A percentile compares a stretch with the other conserved stretches of the same genome.
phyloP scores from a whole-genome alignment of 192 early-diverging fungal species.

The Entomortierella chlamydospora region DNA sequence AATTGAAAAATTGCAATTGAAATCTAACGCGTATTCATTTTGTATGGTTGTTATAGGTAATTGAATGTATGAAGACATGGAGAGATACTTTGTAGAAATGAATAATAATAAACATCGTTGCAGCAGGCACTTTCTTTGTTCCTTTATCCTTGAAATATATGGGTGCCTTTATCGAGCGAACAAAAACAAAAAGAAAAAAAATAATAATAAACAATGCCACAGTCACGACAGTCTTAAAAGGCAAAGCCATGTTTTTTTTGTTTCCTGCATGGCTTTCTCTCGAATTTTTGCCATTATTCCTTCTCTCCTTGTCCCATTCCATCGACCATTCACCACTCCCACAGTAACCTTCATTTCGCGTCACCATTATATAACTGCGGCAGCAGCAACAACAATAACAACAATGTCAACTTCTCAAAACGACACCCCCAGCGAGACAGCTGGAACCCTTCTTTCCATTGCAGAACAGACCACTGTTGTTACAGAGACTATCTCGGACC shows the following conservation, averaged over 20 bases:
- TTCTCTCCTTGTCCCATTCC: neutral
- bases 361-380: neutral
- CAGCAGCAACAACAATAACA: constrained; percentile 4
- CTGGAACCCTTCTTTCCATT: neutral
- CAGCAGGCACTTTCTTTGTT: no score
- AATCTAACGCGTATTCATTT: constrained; percentile 1
- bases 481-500: neutral
- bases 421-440: neutral
- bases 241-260: neutral
- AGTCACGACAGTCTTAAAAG: neutral
- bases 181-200: constrained; percentile 14
- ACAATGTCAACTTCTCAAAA: constrained; percentile 23
- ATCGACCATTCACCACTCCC: neutral
- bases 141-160: no score
- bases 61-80: neutral
- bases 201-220: neutral
- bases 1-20: no score
- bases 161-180: neutral
- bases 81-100: constrained; percentile 1
- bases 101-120: no score
- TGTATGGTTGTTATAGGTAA: neutral
- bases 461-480: neutral
- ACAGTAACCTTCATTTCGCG: neutral
- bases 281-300: neutral
- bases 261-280: neutral